Conservation (phyloP, 2,329 filamentous ascomycete species). For the Epichloe aotearoae region DNA sequence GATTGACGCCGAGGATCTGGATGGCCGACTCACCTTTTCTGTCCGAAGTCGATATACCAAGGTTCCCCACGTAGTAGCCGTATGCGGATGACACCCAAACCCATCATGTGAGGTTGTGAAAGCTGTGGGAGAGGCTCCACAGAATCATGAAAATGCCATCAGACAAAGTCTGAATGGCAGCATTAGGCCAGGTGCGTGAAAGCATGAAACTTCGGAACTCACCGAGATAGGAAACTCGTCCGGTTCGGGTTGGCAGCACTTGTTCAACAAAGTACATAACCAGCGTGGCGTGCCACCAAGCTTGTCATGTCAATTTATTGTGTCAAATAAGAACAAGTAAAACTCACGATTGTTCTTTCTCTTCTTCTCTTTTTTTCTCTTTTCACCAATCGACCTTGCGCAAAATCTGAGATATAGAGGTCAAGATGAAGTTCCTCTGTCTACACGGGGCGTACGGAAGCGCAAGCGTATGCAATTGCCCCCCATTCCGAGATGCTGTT, state of each 20-base stretch:
- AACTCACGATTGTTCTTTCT: no score
- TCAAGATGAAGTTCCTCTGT: conserved; percentile 40
- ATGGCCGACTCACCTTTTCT: background rate
- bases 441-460: conserved; percentile 45
- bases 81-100: background rate
- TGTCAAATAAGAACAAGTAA: background rate
- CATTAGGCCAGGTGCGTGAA: no score
- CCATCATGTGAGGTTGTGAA: background rate
- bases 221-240: background rate
- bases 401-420: background rate
- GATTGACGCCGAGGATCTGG: background rate
- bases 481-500: background rate
- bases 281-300: background rate
- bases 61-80: background rate
- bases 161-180: background rate
- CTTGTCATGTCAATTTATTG: no score
- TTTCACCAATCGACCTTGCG: no score
- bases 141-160: background rate
- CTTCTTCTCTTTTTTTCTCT: no score
- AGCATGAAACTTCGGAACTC: background rate
- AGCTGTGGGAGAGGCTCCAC: background rate
- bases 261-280: background rate
- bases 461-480: conserved; percentile 30
- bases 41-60: background rate
- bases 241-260: background rate